Conservation (phyloP, 805 yeast genomes). For the Kodamaea restingae region DNA sequence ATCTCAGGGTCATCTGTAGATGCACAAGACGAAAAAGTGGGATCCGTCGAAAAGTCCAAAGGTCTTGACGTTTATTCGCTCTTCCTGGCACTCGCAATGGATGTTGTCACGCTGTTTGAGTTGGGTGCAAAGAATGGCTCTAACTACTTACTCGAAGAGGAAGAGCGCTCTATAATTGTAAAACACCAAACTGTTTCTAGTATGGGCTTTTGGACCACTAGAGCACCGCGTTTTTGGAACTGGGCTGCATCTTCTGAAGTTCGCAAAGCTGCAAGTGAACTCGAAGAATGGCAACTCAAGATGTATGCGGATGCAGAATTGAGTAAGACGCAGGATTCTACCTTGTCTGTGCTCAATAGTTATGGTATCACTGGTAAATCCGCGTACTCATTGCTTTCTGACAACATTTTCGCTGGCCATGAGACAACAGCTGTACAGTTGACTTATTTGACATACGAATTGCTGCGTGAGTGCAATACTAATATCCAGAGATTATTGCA, state of each 20-base stretch:
- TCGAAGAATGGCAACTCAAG: slow-evolving; percentile 45
- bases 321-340: slow-evolving; percentile 21
- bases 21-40: slow-evolving; percentile 30
- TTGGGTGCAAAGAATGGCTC: slow-evolving; percentile 50
- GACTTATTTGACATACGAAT: slow-evolving; percentile 54
- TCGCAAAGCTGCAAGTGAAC: slow-evolving; percentile 32
- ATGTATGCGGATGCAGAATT: slow-evolving; percentile 33
- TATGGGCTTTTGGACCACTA: slow-evolving; percentile 64
- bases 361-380: slow-evolving; percentile 28
- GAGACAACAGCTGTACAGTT: slow-evolving; percentile 66
- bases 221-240: slow-evolving; percentile 51
- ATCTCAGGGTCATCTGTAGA: slow-evolving; percentile 15
- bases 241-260: slow-evolving; percentile 43
- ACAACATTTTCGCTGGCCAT: slow-evolving; percentile 74
- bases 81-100: slow-evolving; percentile 73
- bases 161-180: slow-evolving; percentile 36
- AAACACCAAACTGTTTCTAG: slow-evolving; percentile 49
- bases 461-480: slow-evolving; percentile 47
- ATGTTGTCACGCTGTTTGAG: slow-evolving; percentile 58
- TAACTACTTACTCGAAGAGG: slow-evolving; percentile 38
- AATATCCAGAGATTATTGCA: slow-evolving; percentile 45
- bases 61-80: slow-evolving; percentile 53
- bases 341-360: slow-evolving; percentile 32
- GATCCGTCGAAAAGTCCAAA: slow-evolving; percentile 27
- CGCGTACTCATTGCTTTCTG: slow-evolving; percentile 44